Conservation (phyloP, 2,329 filamentous ascomycete genomes). For the Aspergillus quadrilineatus region DNA sequence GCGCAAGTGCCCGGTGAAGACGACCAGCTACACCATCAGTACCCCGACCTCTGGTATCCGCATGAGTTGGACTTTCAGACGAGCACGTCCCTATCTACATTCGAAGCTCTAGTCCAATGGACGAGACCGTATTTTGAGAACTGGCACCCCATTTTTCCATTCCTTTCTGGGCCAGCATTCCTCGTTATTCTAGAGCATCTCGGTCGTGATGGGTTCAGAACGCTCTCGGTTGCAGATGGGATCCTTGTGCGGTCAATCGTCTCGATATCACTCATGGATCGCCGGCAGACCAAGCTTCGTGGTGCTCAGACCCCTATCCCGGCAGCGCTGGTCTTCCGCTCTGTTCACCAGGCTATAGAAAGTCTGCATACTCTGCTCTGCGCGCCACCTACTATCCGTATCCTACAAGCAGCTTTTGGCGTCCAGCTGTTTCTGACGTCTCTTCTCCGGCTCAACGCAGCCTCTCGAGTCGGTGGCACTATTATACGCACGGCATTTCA, state of each 20-base stretch:
- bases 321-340: constrained; percentile 47
- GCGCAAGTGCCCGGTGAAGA: constrained; percentile 58
- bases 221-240: constrained; percentile 37
- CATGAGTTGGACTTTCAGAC: constrained; percentile 33
- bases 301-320: constrained; percentile 36
- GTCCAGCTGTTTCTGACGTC: constrained; percentile 58
- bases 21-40: constrained; percentile 43
- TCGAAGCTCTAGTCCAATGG: constrained; percentile 53
- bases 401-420: constrained; percentile 53
- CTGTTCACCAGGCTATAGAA: constrained; percentile 52
- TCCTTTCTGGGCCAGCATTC: constrained; percentile 55
- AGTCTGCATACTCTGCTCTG: constrained; percentile 50
- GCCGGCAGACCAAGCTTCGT: constrained; percentile 42
- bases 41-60: constrained; percentile 22
- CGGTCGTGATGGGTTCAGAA: constrained; percentile 32
- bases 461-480: constrained; percentile 56
- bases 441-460: constrained; percentile 57
- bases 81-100: constrained; percentile 44
- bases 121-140: constrained; percentile 56
- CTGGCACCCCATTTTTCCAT: constrained; percentile 60
- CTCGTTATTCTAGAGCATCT: constrained; percentile 49
- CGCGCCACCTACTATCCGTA: constrained; percentile 48
- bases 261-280: constrained; percentile 56
- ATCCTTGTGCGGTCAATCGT: constrained; percentile 51
- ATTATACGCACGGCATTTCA: constrained; percentile 58